Base-by-base conservation (phyloP, 2,329 filamentous ascomycete genomes). In the Byssothecium circinans region DNA sequence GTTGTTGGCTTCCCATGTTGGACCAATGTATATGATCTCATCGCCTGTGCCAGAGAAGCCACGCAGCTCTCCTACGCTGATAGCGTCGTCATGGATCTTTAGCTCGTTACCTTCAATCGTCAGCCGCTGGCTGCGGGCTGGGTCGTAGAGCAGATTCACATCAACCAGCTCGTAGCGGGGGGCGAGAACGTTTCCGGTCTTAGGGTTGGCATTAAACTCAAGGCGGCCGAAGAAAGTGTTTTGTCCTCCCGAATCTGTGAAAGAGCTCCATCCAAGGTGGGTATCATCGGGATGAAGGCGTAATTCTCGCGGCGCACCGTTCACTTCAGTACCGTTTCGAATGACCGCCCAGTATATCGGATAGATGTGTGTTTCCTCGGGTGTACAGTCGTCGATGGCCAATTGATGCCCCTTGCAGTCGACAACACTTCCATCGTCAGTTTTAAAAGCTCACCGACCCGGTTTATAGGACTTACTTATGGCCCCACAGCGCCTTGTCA, bases 211-310 rank as follows among this genome's bases (percentile, higher is more conserved):
- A 39, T 78, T 76, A 60, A 77, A 78, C 3, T 62, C 35, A 1
- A 79, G 59, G 0, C 72, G 64, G 2, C 65, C 69, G 39, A 74
- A 71, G 56, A 73, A 75, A 1, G 47, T 47, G 11, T 50, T 50
- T 32, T 70, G 61, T 42, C 70, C 54, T 8, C 58, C 54, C 4
- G 42, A 8, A 56, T 64, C 43, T 76, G 73, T 0, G 71, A 69
- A 53, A n/a, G n/a, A n/a, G n/a, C 69, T 77, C 54, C 69, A 77
- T 4, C 69, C 73, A 6, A 78, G 53, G 43, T 78, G 75, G 0
- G 62, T 54, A 29, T 76, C 61, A 30, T 78, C 75, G 0, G 76
- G 75, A 49, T 78, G 75, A 7, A 78, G 46, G 12, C 75, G 74
- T 20, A 78, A 53, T 53, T 78, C 77, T 3, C 75, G 69, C 1